Base-by-base conservation (phyloP, 371 early-diverging fungal species). In the Zancudomyces culisetae region DNA sequence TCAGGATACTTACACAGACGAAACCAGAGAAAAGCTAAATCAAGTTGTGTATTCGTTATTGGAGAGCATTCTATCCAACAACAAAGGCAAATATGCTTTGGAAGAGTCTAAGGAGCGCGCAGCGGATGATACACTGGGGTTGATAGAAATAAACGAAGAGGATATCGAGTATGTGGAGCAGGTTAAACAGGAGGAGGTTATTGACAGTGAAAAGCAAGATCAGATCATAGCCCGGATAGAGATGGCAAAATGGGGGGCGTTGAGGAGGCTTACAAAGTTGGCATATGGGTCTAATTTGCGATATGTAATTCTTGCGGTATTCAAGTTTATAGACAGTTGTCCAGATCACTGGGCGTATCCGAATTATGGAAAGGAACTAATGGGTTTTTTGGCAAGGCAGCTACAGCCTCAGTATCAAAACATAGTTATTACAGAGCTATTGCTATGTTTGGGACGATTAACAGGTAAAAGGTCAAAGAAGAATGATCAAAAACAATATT, bases 21-120 rank as follows among this genome's bases (percentile, higher is more conserved):
- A 78, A 39, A 64, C 66, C 47, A 71, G 70, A 56, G 52, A 58
- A 4, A 77, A 80, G 57, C 61, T 81, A 26, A 51, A 61, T 23
- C 60, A 70, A 21, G 66, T 81, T n/a, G 46, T 81, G 6, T 75
- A 76, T 19, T 62, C 79, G 2, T 54, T 81, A 24, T 61, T 81
- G 13, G 28, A 29, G 15, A 24, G 39, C 23, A 45, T 52, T 29
- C 56, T 64, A 21, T 50, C 51, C 3, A 47, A 41, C 27, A 47
- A 41, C 26, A 53, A 63, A 21, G 10, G n/a, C 13, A 59, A 22
- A 22, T 48, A 41, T 21, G 15, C 42, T 19, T n/a, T 35, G 39
- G 27, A 20, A 19, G 24, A 26, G 27, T 30, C 21, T 41, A 23
- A n/a, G 15, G 40, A 6, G 10, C 2, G 19, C 41, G n/a, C 46